phyloP scores from a whole-genome alignment of 2,329 filamentous ascomycete genomes.

The Xylariaceae sp. region DNA sequence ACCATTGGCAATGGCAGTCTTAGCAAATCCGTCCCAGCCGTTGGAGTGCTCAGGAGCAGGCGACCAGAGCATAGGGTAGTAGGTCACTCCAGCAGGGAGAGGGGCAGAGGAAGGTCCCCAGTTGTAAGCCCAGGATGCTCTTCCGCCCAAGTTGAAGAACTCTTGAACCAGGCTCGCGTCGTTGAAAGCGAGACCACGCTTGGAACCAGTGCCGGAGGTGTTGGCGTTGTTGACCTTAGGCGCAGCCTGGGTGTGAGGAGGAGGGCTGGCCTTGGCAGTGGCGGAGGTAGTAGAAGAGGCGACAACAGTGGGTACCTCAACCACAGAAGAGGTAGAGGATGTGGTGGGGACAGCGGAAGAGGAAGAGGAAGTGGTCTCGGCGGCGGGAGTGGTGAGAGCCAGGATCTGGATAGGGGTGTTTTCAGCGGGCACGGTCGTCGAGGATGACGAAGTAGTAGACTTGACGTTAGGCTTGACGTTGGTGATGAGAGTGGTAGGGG shows the following conservation, averaged over 20 bases:
- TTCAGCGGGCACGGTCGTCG: slow-evolving; percentile 6
- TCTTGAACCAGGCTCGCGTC: slow-evolving; percentile 28
- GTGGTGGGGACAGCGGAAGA: too few relatives aligned
- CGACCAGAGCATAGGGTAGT: slow-evolving; percentile 64
- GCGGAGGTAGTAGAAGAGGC: not conserved
- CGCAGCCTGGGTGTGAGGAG: slow-evolving; percentile 4
- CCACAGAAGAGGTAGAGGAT: not conserved
- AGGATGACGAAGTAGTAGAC: slow-evolving; percentile 13
- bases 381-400: not conserved
- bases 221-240: slow-evolving; percentile 1
- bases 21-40: slow-evolving; percentile 48
- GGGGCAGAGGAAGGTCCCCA: slow-evolving; percentile 30
- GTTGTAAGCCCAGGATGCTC: slow-evolving; percentile 33
- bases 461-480: slow-evolving; percentile 22
- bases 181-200: slow-evolving; percentile 35
- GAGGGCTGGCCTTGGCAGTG: slow-evolving; percentile 2
- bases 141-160: slow-evolving; percentile 20
- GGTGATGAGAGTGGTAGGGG: slow-evolving; percentile 27
- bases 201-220: slow-evolving; percentile 14
- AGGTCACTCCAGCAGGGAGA: slow-evolving; percentile 44
- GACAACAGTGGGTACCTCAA: not conserved
- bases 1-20: slow-evolving; percentile 48
- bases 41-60: slow-evolving; percentile 38
- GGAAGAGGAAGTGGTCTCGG: slow-evolving; percentile 1
- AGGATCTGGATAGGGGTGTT: slow-evolving; percentile 7